Evolutionary conservation across 345 rosid genomes (phyloP), one percentile per base, ranked within the genome.

Genomic region (Eutrema yunnanense): DNA sequence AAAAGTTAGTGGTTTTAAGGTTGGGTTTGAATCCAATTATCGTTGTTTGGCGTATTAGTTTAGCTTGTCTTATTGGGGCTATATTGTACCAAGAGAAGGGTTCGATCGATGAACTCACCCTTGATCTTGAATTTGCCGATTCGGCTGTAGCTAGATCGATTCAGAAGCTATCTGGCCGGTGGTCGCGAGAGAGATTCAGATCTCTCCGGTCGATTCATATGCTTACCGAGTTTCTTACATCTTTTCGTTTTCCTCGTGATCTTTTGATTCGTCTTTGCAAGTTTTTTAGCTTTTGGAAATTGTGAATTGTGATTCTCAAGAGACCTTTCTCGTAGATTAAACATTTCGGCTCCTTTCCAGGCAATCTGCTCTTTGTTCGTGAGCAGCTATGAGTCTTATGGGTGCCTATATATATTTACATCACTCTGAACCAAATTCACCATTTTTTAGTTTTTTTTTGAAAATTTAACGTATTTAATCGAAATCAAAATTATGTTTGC

Each of bases 221-320:
- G 94, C 94, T 90, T 88, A 90, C 96, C 90, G 92, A 90, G 79
- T 86, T 87, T 88, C 87, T 76, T 16, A 90, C 84, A 88, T 80
- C 0, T 41, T 62, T 48, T 6, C 1, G 3, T 8, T 4, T 40
- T 40, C 2, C 9, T 42, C 10, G 3, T 6, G 1, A 12, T 19
- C 22, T 19, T 19, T 19, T 19, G 22, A 0, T 29, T 41, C 2
- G 6, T 71, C 0, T 0, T 5, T 19, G 22, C 22, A n/a, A 2
- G 9, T 16, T 3, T 22, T 38, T 8, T 13, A 6, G 14, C 3
- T 19, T 8, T 6, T 9, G 0, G 0, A 1, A 4, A 16, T 12
- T 40, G 16, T 13, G 3, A 4, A 16, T 43, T 12, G 0, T 2
- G 74, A 75, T 68, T 75, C 19, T 44, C 54, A 5, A 8, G 1